Base-by-base conservation (phyloP, 2,329 filamentous ascomycete species). In the Fusarium chuoi region DNA sequence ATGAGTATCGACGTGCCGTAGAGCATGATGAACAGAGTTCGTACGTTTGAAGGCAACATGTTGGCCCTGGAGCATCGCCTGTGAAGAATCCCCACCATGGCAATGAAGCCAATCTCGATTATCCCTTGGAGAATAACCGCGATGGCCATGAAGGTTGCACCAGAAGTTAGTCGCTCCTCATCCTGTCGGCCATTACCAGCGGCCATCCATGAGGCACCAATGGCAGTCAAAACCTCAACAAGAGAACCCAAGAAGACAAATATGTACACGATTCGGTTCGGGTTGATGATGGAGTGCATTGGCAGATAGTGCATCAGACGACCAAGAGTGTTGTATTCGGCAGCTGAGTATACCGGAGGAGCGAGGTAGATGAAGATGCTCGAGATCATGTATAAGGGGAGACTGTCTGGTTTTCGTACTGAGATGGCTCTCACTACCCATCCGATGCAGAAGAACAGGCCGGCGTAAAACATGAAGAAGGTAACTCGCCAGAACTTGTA, bases 71-170 rank as follows among this genome's bases (percentile, higher is more conserved):
- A 59, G 33, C 74, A 76, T 24, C 76, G 70, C 7, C 48, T 55
- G 26, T 78, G 73, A 14, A 78, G 65, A 35, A 76, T 55, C 2
- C 56, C 74, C 1, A 75, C 75, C 66, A 78, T 62, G 35, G 35
- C 38, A 18, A 78, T 78, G 22, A 78, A 78, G 22, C 45, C 76
- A 33, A 76, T 13, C 33, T 78, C 76, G 11, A 78, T 71, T 9
- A 66, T 35, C 1, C 48, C 76, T 48, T 78, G 76, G 17, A 89
- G 68, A 1, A 83, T 77, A 17, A 91, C 85, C 33, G 87, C 86
- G 28, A 86, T 84, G 0, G 78, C 85, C 54, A 92, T 83, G 3
- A 91, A 78, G 0, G 86, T 83, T 67, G 91, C 90, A 1, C 90
- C 90, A 0, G 83, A 82, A 5, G 83, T 81, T 66, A 91, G 90